Conservation (phyloP, 768 basidiomycete species). For the Boletus tomentosulus region DNA sequence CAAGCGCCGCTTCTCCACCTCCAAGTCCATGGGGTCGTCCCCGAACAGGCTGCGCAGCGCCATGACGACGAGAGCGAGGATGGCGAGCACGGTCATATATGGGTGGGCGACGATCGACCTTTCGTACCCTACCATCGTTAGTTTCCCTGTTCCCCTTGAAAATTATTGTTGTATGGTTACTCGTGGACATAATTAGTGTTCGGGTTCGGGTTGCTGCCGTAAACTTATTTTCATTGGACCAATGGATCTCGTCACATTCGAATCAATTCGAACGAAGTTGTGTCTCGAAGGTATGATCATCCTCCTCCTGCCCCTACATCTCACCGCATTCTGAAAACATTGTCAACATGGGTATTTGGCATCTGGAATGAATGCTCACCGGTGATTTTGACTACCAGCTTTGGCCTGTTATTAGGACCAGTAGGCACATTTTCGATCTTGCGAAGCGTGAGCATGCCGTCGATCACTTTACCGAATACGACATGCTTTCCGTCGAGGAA, state of each 20-base stretch:
- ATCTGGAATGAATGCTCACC: slow-evolving; percentile 43
- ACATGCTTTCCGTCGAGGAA: slow-evolving; percentile 96
- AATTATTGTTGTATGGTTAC: no score
- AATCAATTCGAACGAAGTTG: no score
- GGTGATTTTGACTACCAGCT: slow-evolving; percentile 81
- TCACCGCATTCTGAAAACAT: slow-evolving; percentile 49
- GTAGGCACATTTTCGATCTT: slow-evolving; percentile 97
- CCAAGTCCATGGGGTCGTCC: no score
- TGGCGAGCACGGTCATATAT: no score
- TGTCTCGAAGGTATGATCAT: background rate
- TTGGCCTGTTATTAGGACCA: slow-evolving; percentile 85
- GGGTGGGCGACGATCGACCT: no score
- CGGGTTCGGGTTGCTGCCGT: no score
- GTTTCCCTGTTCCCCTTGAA: no score
- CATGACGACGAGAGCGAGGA: no score
- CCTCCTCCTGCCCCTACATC: slow-evolving; percentile 38
- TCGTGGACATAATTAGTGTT: no score
- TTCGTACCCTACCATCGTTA: no score
- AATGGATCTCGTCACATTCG: background rate
- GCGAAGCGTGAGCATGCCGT: slow-evolving; percentile 91
- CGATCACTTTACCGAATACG: slow-evolving; percentile 86
- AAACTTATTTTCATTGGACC: background rate
- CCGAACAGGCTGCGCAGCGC: no score
- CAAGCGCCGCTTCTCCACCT: no score
- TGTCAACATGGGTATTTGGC: background rate